Percentiles rank a stretch among this genome's conserved stretches.
Evolutionary conservation across 768 basidiomycete species (phyloP).

Genomic region (Coprinopsis cinerea): DNA sequence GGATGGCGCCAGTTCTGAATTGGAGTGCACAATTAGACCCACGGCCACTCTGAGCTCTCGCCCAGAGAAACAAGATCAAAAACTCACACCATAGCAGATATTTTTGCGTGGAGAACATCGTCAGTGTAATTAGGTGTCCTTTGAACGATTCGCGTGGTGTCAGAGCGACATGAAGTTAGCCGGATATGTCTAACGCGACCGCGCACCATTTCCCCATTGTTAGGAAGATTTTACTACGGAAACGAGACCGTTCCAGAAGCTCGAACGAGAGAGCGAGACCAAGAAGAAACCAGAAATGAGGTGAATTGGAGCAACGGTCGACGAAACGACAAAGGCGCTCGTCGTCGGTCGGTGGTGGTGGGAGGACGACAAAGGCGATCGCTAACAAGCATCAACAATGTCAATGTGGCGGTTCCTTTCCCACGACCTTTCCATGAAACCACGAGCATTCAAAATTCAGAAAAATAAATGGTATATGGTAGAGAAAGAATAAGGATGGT

Average conservation of each 20-base stretch:
- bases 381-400: constrained; percentile 31
- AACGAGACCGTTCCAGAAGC: constrained; percentile 1
- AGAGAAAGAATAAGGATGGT: neutral
- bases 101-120: constrained; percentile 67
- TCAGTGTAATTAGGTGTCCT: constrained; percentile 74
- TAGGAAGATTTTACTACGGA: constrained; percentile 14
- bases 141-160: constrained; percentile 13
- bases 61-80: constrained; percentile 6
- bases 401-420: constrained; percentile 5
- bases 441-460: neutral
- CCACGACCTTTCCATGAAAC: neutral
- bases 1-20: constrained; percentile 64
- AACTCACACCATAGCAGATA: constrained; percentile 73
- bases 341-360: constrained; percentile 22
- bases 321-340: neutral
- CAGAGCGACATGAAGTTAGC: constrained; percentile 8
- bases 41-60: too few species aligned
- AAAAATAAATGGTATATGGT: neutral
- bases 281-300: neutral
- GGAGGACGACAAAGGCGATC: constrained; percentile 17
- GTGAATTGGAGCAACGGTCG: neutral
- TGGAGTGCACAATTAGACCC: neutral
- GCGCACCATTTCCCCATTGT: constrained; percentile 72
- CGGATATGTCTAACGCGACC: constrained; percentile 3
- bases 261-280: neutral